Evolutionary conservation across 2,329 filamentous ascomycete species (phyloP).

Genomic region (Fusarium annulatum): DNA sequence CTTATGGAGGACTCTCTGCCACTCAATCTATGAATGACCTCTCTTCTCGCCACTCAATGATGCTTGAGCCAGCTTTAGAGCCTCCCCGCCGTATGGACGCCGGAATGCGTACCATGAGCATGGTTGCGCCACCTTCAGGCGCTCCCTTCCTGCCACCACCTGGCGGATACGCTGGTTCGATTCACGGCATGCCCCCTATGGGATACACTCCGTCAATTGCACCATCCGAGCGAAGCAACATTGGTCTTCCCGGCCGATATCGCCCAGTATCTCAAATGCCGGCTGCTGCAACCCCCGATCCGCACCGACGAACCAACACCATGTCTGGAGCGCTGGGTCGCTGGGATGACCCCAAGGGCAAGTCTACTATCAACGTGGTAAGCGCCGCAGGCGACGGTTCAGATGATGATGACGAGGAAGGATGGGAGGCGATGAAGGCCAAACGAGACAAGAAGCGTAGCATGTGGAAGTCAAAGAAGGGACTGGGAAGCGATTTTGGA

Average conservation of each 20-base stretch:
- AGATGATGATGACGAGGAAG: constrained; percentile 73
- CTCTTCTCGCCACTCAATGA: constrained; percentile 57
- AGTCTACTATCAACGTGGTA: constrained; percentile 53
- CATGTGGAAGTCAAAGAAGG: constrained; percentile 73
- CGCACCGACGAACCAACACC: constrained; percentile 49
- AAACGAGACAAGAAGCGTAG: constrained; percentile 76
- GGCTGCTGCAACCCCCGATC: constrained; percentile 43
- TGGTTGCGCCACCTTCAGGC: constrained; percentile 75
- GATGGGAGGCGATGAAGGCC: constrained; percentile 76
- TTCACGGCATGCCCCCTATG: constrained; percentile 55
- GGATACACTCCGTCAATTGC: constrained; percentile 92
- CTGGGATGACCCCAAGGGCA: constrained; percentile 48
- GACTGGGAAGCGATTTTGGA: constrained; percentile 59
- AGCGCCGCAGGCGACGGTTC: constrained; percentile 55
- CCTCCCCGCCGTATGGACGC: constrained; percentile 55
- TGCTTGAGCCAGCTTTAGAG: constrained; percentile 60
- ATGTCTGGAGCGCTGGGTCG: constrained; percentile 50
- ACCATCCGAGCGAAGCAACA: constrained; percentile 93
- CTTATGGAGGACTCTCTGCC: constrained; percentile 44
- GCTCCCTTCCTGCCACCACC: constrained; percentile 66
- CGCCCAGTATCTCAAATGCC: constrained; percentile 82
- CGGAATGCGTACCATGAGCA: constrained; percentile 79
- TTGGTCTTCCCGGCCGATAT: constrained; percentile 90
- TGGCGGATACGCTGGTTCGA: constrained; percentile 45
- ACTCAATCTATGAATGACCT: constrained; percentile 59